Conservation (phyloP, 352 stramenopile species). For the Globisporangium barbulae region DNA sequence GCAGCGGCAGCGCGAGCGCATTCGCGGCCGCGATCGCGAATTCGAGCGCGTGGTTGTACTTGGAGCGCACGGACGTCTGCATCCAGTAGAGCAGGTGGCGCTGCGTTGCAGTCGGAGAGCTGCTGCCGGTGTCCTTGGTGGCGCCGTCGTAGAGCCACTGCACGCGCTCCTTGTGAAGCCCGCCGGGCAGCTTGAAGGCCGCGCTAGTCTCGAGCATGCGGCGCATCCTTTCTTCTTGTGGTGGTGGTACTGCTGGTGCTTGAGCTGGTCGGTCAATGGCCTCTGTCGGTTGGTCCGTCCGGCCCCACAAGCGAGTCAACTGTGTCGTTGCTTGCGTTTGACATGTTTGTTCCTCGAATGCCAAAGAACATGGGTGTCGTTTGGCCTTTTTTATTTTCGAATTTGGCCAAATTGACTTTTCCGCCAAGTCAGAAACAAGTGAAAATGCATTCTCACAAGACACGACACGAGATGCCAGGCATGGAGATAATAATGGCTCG, state of each 20-base stretch:
- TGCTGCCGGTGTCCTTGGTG: neutral
- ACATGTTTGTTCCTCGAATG: conserved; percentile 5
- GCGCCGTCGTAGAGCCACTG: conserved; percentile 73
- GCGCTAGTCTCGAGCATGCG: conserved; percentile 43
- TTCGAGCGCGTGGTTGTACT: conserved; percentile 83
- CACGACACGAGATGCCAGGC: neutral
- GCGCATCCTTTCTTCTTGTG: conserved; percentile 23
- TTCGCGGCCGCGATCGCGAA: conserved; percentile 70
- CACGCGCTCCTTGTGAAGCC: conserved; percentile 65
- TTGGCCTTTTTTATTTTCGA: neutral
- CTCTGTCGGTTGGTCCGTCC: neutral
- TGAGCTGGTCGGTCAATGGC: neutral
- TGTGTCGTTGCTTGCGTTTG: neutral
- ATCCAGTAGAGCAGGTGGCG: conserved; percentile 82
- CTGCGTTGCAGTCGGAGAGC: neutral
- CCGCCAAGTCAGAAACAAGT: neutral
- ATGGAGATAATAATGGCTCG: neutral
- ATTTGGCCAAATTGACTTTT: neutral
- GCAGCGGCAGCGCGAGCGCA: conserved; percentile 57
- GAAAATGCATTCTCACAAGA: neutral
- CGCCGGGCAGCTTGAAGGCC: conserved; percentile 40
- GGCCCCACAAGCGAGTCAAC: neutral
- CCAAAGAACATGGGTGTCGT: conserved; percentile 10
- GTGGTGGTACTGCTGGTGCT: neutral
- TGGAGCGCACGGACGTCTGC: conserved; percentile 78